A percentile compares a stretch with the other conserved stretches of the same genome.
Conservation (phyloP, 352 stramenopile genomes). For the Nothophytophthora sp. region DNA sequence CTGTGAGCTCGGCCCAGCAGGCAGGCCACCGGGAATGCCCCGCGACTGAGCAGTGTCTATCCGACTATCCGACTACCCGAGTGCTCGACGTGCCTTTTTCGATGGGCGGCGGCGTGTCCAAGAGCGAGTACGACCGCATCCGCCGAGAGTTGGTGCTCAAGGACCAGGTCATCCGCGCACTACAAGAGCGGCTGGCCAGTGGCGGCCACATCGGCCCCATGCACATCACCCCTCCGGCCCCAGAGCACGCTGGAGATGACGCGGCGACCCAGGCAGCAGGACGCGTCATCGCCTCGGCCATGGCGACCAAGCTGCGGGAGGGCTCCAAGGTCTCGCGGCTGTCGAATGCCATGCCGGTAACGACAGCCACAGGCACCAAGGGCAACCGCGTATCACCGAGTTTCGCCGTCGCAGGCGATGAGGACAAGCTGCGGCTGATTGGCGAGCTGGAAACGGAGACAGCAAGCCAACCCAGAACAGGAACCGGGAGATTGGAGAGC, state of each 20-base stretch:
- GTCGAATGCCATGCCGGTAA: conserved; percentile 7
- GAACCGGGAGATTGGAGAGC: conserved; percentile 4
- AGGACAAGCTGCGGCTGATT: conserved; percentile 13
- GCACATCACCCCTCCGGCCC: conserved; percentile 3
- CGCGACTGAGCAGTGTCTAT: conserved; percentile 5
- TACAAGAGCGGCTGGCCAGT: conserved; percentile 58
- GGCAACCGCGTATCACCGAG: conserved; percentile 5
- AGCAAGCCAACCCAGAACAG: conserved; percentile 7
- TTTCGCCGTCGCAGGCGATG: conserved; percentile 13
- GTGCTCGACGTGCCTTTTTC: conserved; percentile 1
- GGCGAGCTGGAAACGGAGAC: conserved; percentile 5
- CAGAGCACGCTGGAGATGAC: neutral
- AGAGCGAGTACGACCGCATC: conserved; percentile 71
- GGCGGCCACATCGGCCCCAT: conserved; percentile 19
- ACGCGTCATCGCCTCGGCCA: neutral
- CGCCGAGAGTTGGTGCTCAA: conserved; percentile 69
- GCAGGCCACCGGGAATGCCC: no score
- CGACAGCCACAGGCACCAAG: conserved; percentile 12
- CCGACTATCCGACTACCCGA: conserved; percentile 3
- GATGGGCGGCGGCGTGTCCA: conserved; percentile 78
- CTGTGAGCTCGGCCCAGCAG: no score
- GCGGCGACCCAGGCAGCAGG: neutral
- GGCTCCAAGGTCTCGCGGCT: conserved; percentile 12
- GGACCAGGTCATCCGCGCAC: conserved; percentile 64
- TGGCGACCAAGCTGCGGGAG: conserved; percentile 1